These are phyloP conservation scores for Rhododendron molle DNA, from an alignment of 148 eudicot species.

Conservation along the genomic window DNA sequence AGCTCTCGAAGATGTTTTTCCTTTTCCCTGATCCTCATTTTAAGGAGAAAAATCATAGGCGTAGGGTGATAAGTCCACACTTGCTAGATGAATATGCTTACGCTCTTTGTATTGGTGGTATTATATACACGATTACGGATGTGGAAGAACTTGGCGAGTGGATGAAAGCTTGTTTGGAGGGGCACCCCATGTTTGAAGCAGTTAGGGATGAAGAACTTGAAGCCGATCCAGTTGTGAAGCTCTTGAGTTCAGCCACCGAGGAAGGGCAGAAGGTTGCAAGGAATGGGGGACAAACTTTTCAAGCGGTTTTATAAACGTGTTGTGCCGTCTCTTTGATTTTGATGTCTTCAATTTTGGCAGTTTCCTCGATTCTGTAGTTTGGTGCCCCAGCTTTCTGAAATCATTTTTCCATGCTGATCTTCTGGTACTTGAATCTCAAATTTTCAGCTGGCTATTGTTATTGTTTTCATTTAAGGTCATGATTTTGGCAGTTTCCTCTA, in stretches of 20 bases:
- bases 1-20: slow-evolving; percentile 87
- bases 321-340: slow-evolving; percentile 14
- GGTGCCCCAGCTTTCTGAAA: not conserved
- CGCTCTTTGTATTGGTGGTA: slow-evolving; percentile 73
- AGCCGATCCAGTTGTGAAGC: slow-evolving; percentile 76
- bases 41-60: slow-evolving; percentile 91
- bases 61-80: slow-evolving; percentile 74
- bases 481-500: not conserved
- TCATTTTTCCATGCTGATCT: not conserved
- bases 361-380: not conserved
- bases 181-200: slow-evolving; percentile 79
- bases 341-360: not conserved
- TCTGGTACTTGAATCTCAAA: not conserved
- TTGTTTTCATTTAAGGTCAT: not conserved
- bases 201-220: slow-evolving; percentile 52
- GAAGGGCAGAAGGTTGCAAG: slow-evolving; percentile 91
- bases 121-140: slow-evolving; percentile 83
- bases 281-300: slow-evolving; percentile 78
- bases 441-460: not conserved
- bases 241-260: slow-evolving; percentile 65
- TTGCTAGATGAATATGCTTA: slow-evolving; percentile 90
- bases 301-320: slow-evolving; percentile 68
- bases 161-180: slow-evolving; percentile 82
- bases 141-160: slow-evolving; percentile 94
- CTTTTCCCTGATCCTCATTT: slow-evolving; percentile 95